Conservation (phyloP, 805 yeast species). For the Hagleromyces aurorensis region DNA sequence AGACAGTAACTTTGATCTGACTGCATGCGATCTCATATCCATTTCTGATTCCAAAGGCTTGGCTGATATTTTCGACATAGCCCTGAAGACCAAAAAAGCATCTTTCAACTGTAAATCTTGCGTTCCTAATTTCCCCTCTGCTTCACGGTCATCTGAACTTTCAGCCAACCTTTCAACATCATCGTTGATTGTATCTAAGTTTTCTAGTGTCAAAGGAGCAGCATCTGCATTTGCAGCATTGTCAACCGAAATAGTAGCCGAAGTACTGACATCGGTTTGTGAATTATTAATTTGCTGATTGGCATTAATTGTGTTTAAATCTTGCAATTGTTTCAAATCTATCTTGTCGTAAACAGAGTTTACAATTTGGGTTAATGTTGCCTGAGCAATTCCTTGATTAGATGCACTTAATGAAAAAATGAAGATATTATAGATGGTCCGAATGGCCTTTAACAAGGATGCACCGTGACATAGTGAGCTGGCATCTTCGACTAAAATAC, state of each 20-base stretch:
- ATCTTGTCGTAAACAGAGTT: slow-evolving; percentile 72
- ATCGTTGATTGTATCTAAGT: slow-evolving; percentile 48
- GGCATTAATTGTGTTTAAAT: slow-evolving; percentile 20
- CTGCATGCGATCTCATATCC: slow-evolving; percentile 85
- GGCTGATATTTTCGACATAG: slow-evolving; percentile 88
- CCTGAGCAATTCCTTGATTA: slow-evolving; percentile 93
- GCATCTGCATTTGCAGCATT: slow-evolving; percentile 15
- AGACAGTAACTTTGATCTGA: slow-evolving; percentile 84
- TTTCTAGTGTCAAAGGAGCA: slow-evolving; percentile 46
- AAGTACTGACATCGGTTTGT: slow-evolving; percentile 11
- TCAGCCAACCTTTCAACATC: slow-evolving; percentile 49
- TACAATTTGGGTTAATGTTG: slow-evolving; percentile 85
- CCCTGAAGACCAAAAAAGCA: slow-evolving; percentile 86
- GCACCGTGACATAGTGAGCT: slow-evolving; percentile 80
- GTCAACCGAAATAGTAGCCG: slow-evolving; percentile 6
- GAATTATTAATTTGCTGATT: slow-evolving; percentile 20
- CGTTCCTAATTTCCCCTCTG: slow-evolving; percentile 2
- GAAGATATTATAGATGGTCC: slow-evolving; percentile 90
- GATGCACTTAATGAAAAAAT: slow-evolving; percentile 72
- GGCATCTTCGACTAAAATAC: slow-evolving; percentile 69
- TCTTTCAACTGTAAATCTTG: slow-evolving; percentile 74
- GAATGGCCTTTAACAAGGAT: slow-evolving; percentile 75
- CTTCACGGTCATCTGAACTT: slow-evolving; percentile 25
- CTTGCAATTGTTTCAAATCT: slow-evolving; percentile 19
- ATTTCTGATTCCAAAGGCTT: slow-evolving; percentile 72